Evolutionary conservation across 345 rosid species (phyloP).

Genomic region (Citrus sinensis): DNA sequence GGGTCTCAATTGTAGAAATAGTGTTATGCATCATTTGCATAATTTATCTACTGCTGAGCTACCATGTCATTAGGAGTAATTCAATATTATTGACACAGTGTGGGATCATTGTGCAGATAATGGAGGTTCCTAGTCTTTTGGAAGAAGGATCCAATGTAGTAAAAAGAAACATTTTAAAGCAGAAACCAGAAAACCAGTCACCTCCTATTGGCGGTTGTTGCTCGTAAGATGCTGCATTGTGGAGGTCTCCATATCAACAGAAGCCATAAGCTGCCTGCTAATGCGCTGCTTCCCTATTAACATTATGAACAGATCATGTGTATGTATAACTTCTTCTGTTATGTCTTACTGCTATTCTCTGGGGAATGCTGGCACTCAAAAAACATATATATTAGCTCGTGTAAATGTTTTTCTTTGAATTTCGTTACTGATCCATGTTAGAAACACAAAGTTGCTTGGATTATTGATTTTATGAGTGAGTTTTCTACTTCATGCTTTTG

Average conservation of each 20-base stretch:
- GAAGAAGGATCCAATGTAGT: slow-evolving; percentile 76
- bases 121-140: slow-evolving; percentile 91
- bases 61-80: too few relatives aligned
- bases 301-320: slow-evolving; percentile 1
- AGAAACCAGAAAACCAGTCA: slow-evolving; percentile 52
- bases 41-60: too few relatives aligned
- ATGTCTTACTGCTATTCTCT: slow-evolving; percentile 1
- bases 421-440: background rate
- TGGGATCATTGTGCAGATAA: slow-evolving; percentile 47
- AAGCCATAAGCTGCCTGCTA: background rate
- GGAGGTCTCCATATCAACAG: background rate
- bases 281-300: background rate
- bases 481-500: background rate
- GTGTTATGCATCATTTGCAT: too few relatives aligned
- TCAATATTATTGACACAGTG: too few relatives aligned
- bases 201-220: slow-evolving; percentile 49
- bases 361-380: slow-evolving; percentile 3
- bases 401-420: slow-evolving; percentile 10
- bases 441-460: background rate
- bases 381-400: slow-evolving; percentile 1
- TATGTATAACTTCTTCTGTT: slow-evolving; percentile 10
- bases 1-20: too few relatives aligned
- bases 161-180: slow-evolving; percentile 75
- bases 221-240: slow-evolving; percentile 16
- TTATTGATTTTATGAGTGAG: slow-evolving; percentile 2